Conservation (phyloP, 78 protist species). For the Dictyostelium citrinum region DNA sequence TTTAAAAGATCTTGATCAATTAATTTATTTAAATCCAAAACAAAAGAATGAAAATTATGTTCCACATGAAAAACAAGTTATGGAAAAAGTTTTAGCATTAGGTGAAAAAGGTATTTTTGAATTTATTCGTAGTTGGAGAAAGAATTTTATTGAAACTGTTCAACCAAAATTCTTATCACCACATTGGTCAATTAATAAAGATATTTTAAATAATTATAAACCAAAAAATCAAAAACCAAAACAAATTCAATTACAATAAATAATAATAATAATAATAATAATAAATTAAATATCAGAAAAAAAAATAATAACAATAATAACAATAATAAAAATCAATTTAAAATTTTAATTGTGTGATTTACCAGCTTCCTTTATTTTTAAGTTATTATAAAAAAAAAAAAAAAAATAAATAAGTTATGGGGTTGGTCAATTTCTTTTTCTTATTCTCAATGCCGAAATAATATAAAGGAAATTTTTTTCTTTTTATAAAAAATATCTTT, state of each 20-base stretch:
- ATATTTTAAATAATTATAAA: slow-evolving; percentile 5
- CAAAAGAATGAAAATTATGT: slow-evolving; percentile 12
- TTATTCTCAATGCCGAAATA: neutral
- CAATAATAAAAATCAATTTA: neutral
- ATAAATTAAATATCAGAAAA: neutral
- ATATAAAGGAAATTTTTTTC: neutral
- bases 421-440: neutral
- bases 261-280: neutral
- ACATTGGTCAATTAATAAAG: slow-evolving; percentile 64
- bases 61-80: slow-evolving; percentile 49
- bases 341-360: neutral
- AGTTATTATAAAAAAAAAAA: neutral
- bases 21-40: neutral
- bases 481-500: neutral
- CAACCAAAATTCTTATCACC: slow-evolving; percentile 43
- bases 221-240: neutral
- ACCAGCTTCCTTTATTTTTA: too few relatives aligned
- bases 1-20: neutral
- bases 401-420: neutral
- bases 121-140: slow-evolving; percentile 48
- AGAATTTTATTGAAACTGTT: slow-evolving; percentile 27
- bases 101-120: slow-evolving; percentile 56
- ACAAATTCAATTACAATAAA: neutral
- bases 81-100: slow-evolving; percentile 42
- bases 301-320: neutral